Evolutionary conservation across 768 basidiomycete species (phyloP).

Genomic region (Rossbeevera mucosa): DNA sequence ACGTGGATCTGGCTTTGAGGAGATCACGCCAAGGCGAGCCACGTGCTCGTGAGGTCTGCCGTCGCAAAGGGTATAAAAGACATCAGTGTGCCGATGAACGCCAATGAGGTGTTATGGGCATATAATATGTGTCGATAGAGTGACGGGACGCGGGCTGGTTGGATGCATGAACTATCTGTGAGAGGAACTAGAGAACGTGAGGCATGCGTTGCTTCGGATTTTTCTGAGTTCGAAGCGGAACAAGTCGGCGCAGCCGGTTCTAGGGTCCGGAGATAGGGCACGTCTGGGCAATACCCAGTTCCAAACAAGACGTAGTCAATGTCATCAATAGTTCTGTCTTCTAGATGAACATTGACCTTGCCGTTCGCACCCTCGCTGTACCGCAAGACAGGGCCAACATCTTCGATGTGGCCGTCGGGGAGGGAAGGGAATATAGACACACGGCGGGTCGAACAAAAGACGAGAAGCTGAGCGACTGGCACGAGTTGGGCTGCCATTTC

Average conservation of each 20-base stretch:
- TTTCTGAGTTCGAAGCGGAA: not conserved
- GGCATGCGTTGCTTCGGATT: not conserved
- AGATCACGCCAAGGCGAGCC: slow-evolving; percentile 43
- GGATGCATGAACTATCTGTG: slow-evolving; percentile 20
- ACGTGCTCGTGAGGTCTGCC: slow-evolving; percentile 47
- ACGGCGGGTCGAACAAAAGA: slow-evolving; percentile 45
- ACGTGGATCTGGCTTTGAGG: slow-evolving; percentile 22
- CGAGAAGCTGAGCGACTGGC: slow-evolving; percentile 34
- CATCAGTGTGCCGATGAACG: slow-evolving; percentile 41
- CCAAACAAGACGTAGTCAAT: slow-evolving; percentile 44
- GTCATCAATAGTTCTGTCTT: slow-evolving; percentile 35
- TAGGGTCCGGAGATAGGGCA: slow-evolving; percentile 38
- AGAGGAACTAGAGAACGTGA: slow-evolving; percentile 23
- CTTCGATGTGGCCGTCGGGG: slow-evolving; percentile 39
- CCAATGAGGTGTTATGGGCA: slow-evolving; percentile 42
- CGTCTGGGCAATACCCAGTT: slow-evolving; percentile 43
- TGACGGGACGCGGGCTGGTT: slow-evolving; percentile 38
- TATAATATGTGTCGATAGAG: slow-evolving; percentile 46
- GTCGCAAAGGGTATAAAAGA: slow-evolving; percentile 46
- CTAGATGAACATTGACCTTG: slow-evolving; percentile 34
- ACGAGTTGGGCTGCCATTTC: slow-evolving; percentile 48
- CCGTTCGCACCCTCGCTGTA: slow-evolving; percentile 22
- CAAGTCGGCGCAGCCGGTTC: not conserved
- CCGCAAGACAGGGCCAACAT: slow-evolving; percentile 38
- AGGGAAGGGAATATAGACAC: slow-evolving; percentile 41